Percentiles rank a stretch among this genome's conserved stretches.
These are phyloP conservation scores for Chrysanthemum lavandulifolium DNA, from an alignment of 129 eudicot species.

Conservation along the genomic window DNA sequence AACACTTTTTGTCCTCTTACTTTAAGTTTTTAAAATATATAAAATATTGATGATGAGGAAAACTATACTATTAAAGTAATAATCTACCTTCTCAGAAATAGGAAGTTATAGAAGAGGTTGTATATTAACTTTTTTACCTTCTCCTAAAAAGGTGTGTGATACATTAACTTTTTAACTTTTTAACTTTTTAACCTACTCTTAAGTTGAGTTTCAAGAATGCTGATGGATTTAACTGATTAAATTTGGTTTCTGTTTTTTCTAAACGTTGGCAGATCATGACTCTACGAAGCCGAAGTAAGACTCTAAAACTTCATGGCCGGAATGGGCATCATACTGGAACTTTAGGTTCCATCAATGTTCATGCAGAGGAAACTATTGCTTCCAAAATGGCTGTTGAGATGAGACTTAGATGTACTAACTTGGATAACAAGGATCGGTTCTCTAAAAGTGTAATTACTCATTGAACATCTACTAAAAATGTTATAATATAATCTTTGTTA, in stretches of 20 bases:
- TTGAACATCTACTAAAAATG: conserved; percentile 3
- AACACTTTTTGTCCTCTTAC: neutral
- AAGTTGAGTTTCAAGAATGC: neutral
- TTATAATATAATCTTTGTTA: conserved; percentile 5
- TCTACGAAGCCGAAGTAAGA: conserved; percentile 49
- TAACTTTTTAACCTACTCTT: too few species aligned
- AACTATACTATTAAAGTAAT: neutral
- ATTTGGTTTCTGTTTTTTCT: neutral
- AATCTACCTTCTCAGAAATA: neutral
- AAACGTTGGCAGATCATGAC: conserved; percentile 73
- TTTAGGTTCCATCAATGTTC: conserved; percentile 66
- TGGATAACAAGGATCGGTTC: conserved; percentile 82
- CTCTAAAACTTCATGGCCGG: conserved; percentile 60
- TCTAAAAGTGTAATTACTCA: conserved; percentile 77
- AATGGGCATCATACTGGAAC: conserved; percentile 39
- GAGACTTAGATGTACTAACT: conserved; percentile 53
- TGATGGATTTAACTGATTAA: neutral
- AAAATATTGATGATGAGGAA: neutral
- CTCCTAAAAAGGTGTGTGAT: neutral
- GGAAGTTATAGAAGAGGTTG: too few species aligned
- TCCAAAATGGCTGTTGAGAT: conserved; percentile 75
- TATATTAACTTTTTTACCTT: neutral
- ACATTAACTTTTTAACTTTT: too few species aligned
- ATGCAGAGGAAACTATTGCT: conserved; percentile 85
- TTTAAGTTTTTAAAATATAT: neutral